phyloP scores from a whole-genome alignment of 2,329 filamentous ascomycete species.

The Aspergillus sp. region DNA sequence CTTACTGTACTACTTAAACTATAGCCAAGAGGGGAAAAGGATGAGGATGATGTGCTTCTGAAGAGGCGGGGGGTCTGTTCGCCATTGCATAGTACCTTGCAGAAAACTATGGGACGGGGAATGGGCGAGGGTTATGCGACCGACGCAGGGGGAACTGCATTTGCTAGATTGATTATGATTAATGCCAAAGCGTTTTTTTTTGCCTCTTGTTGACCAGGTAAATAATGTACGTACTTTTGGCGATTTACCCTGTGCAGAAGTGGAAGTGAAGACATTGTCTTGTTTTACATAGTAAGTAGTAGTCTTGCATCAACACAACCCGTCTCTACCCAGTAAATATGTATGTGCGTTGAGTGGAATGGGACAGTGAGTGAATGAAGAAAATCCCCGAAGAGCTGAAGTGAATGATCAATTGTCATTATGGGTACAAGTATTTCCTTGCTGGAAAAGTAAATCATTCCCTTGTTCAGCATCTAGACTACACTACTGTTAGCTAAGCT shows the following conservation, averaged over 20 bases:
- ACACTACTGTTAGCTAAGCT: background rate
- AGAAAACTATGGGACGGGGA: conserved; percentile 12
- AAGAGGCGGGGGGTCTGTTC: conserved; percentile 17
- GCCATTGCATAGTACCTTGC: conserved; percentile 15
- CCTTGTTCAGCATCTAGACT: background rate
- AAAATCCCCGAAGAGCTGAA: too few species aligned
- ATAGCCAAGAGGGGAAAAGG: too few species aligned
- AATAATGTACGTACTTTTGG: background rate
- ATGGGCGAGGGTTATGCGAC: conserved; percentile 13
- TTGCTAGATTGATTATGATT: background rate
- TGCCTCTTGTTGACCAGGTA: too few species aligned
- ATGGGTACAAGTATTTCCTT: background rate
- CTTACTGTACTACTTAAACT: too few species aligned
- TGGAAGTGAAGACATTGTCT: background rate
- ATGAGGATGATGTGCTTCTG: background rate
- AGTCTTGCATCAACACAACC: too few species aligned
- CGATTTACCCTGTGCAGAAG: background rate
- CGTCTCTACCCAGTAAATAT: too few species aligned
- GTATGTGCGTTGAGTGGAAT: too few species aligned
- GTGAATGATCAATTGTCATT: too few species aligned
- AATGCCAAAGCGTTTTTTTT: background rate
- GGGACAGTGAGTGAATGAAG: too few species aligned
- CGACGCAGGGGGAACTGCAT: conserved; percentile 8
- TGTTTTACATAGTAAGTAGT: background rate
- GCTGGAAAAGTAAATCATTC: background rate